These are phyloP conservation scores for Datisca glomerata DNA, from an alignment of 306 rosid species.

Conservation along the genomic window DNA sequence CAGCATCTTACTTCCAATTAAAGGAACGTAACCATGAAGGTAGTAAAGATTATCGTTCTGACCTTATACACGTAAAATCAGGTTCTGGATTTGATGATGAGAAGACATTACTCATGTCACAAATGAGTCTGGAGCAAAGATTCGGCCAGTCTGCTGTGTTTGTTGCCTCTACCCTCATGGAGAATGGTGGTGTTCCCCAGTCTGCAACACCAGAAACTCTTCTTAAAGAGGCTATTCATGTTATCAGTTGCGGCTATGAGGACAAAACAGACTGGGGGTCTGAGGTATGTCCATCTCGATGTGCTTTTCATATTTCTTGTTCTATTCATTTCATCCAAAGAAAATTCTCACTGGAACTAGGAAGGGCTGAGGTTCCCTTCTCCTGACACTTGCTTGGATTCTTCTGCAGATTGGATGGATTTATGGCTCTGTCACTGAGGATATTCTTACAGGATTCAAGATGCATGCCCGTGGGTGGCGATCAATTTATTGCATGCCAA, in stretches of 20 bases:
- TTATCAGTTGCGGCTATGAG: conserved; percentile 95
- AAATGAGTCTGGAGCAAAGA: conserved; percentile 90
- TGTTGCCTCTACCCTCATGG: conserved; percentile 94
- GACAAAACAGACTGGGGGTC: conserved; percentile 91
- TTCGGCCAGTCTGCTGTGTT: conserved; percentile 90
- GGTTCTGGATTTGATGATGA: conserved; percentile 96
- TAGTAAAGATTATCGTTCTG: neutral
- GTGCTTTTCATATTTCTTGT: too few relatives aligned
- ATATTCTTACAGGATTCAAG: conserved; percentile 96
- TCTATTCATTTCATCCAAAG: too few relatives aligned
- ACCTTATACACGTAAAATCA: conserved; percentile 11
- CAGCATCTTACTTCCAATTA: neutral
- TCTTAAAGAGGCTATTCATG: conserved; percentile 96
- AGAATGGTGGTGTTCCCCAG: conserved; percentile 96
- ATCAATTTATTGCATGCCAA: conserved; percentile 87
- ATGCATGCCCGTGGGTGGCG: conserved; percentile 99
- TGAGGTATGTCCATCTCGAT: conserved; percentile 50
- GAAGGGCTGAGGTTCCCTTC: too few relatives aligned
- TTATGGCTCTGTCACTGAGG: conserved; percentile 96
- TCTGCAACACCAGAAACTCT: conserved; percentile 90
- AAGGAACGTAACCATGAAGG: too few relatives aligned
- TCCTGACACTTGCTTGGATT: conserved; percentile 6
- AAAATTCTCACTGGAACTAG: too few relatives aligned
- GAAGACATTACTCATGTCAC: conserved; percentile 74
- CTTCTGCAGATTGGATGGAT: conserved; percentile 86